phyloP scores from a whole-genome alignment of 805 yeast genomes.

The Vanderwaltozyma verrucispora region DNA sequence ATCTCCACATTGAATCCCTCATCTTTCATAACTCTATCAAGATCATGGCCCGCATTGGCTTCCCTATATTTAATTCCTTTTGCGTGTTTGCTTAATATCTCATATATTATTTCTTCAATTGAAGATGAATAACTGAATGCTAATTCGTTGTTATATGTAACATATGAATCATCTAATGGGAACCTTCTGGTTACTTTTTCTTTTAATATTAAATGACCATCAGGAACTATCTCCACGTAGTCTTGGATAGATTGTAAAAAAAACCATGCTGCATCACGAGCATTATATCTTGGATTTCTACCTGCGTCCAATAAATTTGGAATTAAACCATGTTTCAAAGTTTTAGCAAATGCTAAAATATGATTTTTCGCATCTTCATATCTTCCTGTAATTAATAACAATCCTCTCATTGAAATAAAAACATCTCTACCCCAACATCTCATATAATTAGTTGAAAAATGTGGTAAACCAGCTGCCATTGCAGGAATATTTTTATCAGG shows the following conservation, averaged over 20 bases:
- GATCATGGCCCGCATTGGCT: constrained; percentile 84
- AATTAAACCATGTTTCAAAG: constrained; percentile 88
- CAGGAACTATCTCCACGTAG: constrained; percentile 56
- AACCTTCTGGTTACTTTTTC: constrained; percentile 72
- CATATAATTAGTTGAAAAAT: constrained; percentile 83
- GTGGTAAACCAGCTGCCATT: constrained; percentile 95
- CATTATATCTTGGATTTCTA: constrained; percentile 86
- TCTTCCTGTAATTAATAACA: constrained; percentile 67
- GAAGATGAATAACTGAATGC: constrained; percentile 69
- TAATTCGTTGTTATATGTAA: constrained; percentile 53
- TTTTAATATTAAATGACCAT: constrained; percentile 55
- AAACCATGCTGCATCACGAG: constrained; percentile 97
- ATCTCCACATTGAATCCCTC: constrained; percentile 85
- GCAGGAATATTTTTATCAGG: constrained; percentile 58
- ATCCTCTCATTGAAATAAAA: constrained; percentile 77
- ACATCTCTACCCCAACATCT: constrained; percentile 99
- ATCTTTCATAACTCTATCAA: constrained; percentile 87
- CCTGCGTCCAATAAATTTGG: constrained; percentile 93
- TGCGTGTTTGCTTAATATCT: constrained; percentile 82
- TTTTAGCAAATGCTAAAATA: constrained; percentile 77
- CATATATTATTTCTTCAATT: constrained; percentile 69
- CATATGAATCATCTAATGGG: constrained; percentile 77
- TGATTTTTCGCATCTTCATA: constrained; percentile 71
- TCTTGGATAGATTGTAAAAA: constrained; percentile 84
- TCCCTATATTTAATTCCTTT: constrained; percentile 79